phyloP scores from a whole-genome alignment of 805 yeast species.

The Hanseniaspora vineae region DNA sequence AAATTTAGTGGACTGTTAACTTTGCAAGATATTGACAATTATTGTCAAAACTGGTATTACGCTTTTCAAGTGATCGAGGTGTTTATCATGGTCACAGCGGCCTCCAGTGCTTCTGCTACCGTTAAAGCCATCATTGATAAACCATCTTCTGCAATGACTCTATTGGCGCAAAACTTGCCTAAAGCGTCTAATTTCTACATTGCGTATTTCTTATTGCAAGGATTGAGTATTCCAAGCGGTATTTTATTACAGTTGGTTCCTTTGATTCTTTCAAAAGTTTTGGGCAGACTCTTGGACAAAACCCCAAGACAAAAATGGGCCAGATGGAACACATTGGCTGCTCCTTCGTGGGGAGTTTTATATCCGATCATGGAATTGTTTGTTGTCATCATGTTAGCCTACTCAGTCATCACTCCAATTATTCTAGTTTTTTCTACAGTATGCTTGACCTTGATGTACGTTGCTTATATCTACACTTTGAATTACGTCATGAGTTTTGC shows the following conservation, averaged over 20 bases:
- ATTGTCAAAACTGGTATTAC: slow-evolving; percentile 79
- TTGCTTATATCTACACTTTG: slow-evolving; percentile 51
- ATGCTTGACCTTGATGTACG: slow-evolving; percentile 41
- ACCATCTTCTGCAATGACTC: slow-evolving; percentile 59
- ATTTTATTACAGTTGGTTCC: slow-evolving; percentile 62
- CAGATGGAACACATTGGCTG: slow-evolving; percentile 49
- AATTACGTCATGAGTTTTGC: slow-evolving; percentile 49
- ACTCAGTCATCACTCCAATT: slow-evolving; percentile 69
- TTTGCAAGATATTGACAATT: slow-evolving; percentile 56
- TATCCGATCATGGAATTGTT: slow-evolving; percentile 71
- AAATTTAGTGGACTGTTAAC: slow-evolving; percentile 61
- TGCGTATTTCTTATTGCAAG: slow-evolving; percentile 68
- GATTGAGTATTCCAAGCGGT: slow-evolving; percentile 67
- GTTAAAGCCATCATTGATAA: slow-evolving; percentile 53
- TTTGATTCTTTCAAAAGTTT: slow-evolving; percentile 54
- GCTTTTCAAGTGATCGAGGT: slow-evolving; percentile 88
- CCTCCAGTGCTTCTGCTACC: slow-evolving; percentile 72
- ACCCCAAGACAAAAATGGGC: slow-evolving; percentile 92
- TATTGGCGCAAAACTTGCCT: slow-evolving; percentile 70
- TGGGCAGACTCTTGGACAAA: slow-evolving; percentile 60
- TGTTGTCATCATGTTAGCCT: slow-evolving; percentile 58
- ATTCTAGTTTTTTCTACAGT: slow-evolving; percentile 53
- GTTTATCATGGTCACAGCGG: slow-evolving; percentile 68
- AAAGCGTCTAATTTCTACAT: slow-evolving; percentile 86
- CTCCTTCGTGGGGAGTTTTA: slow-evolving; percentile 68